A percentile compares a stretch with the other conserved stretches of the same genome.
Evolutionary conservation across 2,329 filamentous ascomycete genomes (phyloP).

Genomic region (Grosmannia serpens): DNA sequence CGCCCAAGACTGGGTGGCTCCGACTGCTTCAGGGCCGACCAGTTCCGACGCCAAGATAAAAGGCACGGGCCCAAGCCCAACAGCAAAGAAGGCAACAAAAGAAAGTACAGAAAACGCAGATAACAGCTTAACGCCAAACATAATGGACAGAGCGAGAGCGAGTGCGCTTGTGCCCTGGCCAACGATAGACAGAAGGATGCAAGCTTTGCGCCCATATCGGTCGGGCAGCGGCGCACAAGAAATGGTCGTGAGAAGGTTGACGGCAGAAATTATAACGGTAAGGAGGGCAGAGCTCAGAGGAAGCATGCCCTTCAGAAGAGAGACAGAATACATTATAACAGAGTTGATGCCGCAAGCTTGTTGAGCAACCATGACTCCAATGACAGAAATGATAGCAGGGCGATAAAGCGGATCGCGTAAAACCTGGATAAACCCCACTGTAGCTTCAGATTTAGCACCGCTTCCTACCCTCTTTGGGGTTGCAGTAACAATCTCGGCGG

Average conservation of each 20-base stretch:
- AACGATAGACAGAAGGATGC: constrained; percentile 67
- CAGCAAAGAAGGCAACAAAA: constrained; percentile 82
- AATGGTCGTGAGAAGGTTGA: constrained; percentile 77
- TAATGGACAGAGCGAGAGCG: constrained; percentile 69
- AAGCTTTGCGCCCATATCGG: constrained; percentile 75
- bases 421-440: constrained; percentile 54
- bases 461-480: constrained; percentile 10
- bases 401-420: constrained; percentile 56
- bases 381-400: constrained; percentile 67
- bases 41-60: constrained; percentile 91
- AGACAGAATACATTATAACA: constrained; percentile 97
- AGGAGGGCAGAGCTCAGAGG: constrained; percentile 71
- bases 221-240: constrained; percentile 77
- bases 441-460: constrained; percentile 8
- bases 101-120: constrained; percentile 71
- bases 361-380: constrained; percentile 86
- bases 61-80: constrained; percentile 85
- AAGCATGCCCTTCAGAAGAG: constrained; percentile 69
- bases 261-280: constrained; percentile 74
- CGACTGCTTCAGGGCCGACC: constrained; percentile 80
- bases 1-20: constrained; percentile 81
- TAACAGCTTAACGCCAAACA: constrained; percentile 57
- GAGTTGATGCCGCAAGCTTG: constrained; percentile 93
- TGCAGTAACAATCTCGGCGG: constrained; percentile 7
- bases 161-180: constrained; percentile 77